Percentiles rank a stretch among this genome's conserved stretches.
Evolutionary conservation across 768 basidiomycete species (phyloP).

Genomic region (Lactarius sp.): DNA sequence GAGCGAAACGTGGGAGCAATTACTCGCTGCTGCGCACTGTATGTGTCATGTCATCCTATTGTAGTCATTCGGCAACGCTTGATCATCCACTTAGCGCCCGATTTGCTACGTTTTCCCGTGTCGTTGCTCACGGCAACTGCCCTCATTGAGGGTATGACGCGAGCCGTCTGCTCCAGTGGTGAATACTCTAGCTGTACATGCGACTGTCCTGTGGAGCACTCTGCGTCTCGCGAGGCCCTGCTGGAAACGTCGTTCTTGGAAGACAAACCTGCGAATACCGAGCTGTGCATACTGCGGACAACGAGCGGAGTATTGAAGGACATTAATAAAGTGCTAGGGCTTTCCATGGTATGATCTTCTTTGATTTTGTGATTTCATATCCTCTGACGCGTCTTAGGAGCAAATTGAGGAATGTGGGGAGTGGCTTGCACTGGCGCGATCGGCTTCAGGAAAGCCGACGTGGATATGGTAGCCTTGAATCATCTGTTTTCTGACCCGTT

Average conservation of each 20-base stretch:
- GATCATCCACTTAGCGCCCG: slow-evolving; percentile 14
- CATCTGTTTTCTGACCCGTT: neutral
- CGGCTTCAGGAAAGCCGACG: neutral
- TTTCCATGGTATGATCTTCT: slow-evolving; percentile 9
- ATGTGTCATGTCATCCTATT: neutral
- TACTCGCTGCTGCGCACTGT: slow-evolving; percentile 20
- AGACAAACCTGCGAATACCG: neutral
- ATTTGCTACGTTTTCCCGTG: slow-evolving; percentile 17
- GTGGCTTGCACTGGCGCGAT: slow-evolving; percentile 10
- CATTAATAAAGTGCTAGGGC: slow-evolving; percentile 13
- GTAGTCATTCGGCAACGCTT: neutral
- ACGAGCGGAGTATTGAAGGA: slow-evolving; percentile 4
- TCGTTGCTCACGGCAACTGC: slow-evolving; percentile 24
- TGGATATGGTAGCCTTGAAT: neutral
- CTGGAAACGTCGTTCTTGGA: neutral
- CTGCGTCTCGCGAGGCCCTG: neutral
- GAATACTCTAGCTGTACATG: neutral
- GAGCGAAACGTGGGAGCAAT: slow-evolving; percentile 17
- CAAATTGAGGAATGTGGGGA: slow-evolving; percentile 6
- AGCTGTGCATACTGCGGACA: neutral
- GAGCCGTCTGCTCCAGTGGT: neutral
- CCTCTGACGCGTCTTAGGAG: neutral
- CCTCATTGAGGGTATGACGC: slow-evolving; percentile 17
- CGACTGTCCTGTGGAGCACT: neutral
- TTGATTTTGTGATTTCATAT: neutral